Percentiles rank a stretch among this genome's conserved stretches.
These are phyloP conservation scores for Boletus vermiculosoides DNA, from an alignment of 768 basidiomycete species.

Conservation along the genomic window DNA sequence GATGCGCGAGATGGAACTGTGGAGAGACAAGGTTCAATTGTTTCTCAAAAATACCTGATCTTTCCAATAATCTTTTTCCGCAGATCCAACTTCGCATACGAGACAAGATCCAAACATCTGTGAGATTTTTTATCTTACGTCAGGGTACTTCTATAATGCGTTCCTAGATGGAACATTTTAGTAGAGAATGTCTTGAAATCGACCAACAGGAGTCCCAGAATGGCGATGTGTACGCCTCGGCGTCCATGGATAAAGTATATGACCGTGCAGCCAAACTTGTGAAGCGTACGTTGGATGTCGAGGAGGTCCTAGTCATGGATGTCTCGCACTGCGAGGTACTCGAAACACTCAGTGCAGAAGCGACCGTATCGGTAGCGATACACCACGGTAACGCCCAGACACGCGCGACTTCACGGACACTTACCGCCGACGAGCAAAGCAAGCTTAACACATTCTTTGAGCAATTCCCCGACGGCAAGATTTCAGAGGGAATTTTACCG, in stretches of 20 bases:
- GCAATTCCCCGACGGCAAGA: conserved; percentile 79
- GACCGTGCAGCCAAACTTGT: conserved; percentile 88
- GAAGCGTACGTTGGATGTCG: conserved; percentile 85
- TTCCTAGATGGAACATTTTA: conserved; percentile 88
- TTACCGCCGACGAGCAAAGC: conserved; percentile 70
- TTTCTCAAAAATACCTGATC: background rate
- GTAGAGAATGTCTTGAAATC: conserved; percentile 90
- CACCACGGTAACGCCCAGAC: conserved; percentile 63
- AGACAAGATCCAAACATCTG: conserved; percentile 89
- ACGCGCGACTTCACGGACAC: conserved; percentile 50
- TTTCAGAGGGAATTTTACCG: conserved; percentile 85
- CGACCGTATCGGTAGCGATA: conserved; percentile 64
- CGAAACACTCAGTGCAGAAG: conserved; percentile 62
- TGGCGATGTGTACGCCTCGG: conserved; percentile 25
- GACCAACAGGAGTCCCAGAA: conserved; percentile 47
- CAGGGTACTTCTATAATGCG: background rate
- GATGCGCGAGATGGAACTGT: conserved; percentile 94
- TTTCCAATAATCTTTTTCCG: background rate
- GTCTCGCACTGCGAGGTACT: conserved; percentile 87
- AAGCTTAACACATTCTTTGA: conserved; percentile 75
- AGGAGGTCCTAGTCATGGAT: conserved; percentile 90
- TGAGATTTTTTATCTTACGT: conserved; percentile 32
- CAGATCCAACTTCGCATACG: conserved; percentile 88
- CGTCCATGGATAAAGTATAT: conserved; percentile 85
- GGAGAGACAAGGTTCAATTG: conserved; percentile 77